These are phyloP conservation scores for Annulohypoxylon moriforme DNA, from an alignment of 495 filamentous ascomycete species.

Conservation along the genomic window DNA sequence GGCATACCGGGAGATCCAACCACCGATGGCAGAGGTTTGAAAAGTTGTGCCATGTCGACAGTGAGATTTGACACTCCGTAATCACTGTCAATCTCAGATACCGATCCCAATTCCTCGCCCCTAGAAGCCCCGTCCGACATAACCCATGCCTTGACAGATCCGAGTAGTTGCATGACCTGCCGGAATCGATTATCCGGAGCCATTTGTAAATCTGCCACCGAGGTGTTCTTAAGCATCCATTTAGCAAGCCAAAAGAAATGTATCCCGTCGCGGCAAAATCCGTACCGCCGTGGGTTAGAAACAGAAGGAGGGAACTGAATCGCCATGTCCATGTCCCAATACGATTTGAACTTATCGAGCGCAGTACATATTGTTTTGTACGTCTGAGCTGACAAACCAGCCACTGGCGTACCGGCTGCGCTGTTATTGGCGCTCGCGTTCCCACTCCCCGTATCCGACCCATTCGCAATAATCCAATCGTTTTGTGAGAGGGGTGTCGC, in stretches of 20 bases:
- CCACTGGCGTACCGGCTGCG: constrained; percentile 64
- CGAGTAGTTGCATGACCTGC: constrained; percentile 67
- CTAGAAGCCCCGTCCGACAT: constrained; percentile 61
- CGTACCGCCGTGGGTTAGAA: constrained; percentile 61
- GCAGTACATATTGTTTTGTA: constrained; percentile 55
- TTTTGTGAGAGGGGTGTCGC: constrained; percentile 60
- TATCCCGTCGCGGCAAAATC: constrained; percentile 72
- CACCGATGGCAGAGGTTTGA: constrained; percentile 60
- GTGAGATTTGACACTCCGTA: constrained; percentile 70
- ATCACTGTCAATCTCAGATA: constrained; percentile 68
- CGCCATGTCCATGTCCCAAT: constrained; percentile 73
- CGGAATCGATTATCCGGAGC: constrained; percentile 66
- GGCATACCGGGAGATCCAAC: constrained; percentile 49
- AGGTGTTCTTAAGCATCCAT: constrained; percentile 61
- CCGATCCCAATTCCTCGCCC: constrained; percentile 67
- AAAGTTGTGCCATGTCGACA: constrained; percentile 74
- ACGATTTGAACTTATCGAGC: constrained; percentile 72
- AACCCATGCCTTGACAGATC: constrained; percentile 66
- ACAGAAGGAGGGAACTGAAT: constrained; percentile 67
- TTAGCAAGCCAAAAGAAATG: constrained; percentile 75
- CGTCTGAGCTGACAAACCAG: constrained; percentile 48
- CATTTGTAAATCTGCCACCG: constrained; percentile 58
- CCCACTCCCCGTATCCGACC: constrained; percentile 41
- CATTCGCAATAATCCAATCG: constrained; percentile 58
- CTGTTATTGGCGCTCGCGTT: constrained; percentile 53